Percentiles rank a stretch among this genome's conserved stretches.
Conservation (phyloP, 1,284 basidiomycete species). For the Sporisorium reilianum region DNA sequence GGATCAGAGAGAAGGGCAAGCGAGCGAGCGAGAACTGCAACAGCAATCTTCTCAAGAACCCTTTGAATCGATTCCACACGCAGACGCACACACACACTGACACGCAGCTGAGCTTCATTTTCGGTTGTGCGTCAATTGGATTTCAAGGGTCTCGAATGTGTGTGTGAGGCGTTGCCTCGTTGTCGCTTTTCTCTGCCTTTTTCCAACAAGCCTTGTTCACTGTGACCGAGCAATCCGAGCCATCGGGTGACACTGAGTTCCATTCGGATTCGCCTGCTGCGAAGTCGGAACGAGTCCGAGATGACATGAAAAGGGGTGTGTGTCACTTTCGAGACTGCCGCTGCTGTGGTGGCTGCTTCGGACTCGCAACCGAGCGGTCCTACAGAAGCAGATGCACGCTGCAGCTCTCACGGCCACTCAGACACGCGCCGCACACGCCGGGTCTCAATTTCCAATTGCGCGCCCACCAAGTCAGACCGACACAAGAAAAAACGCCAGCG, state of each 20-base stretch:
- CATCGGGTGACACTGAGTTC: no score
- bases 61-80: background rate
- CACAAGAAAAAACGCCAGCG: no score
- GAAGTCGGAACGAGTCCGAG: no score
- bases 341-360: background rate
- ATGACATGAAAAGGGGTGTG: background rate
- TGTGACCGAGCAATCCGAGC: no score
- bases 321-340: background rate
- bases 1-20: background rate
- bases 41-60: background rate
- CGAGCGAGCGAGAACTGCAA: background rate
- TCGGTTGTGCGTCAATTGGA: background rate
- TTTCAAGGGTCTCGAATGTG: conserved; percentile 1
- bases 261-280: no score
- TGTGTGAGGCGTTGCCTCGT: no score
- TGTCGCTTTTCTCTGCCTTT: no score
- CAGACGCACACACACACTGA: background rate
- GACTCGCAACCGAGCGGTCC: conserved; percentile 3
- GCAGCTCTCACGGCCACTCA: background rate
- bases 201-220: no score
- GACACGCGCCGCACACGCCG: conserved; percentile 3
- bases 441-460: conserved; percentile 8
- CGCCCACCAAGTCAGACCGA: no score
- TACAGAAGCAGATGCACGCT: background rate
- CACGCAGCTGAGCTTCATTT: conserved; percentile 6